Base-by-base conservation (phyloP, 169 alveolate species). In the Babesia sp. region DNA sequence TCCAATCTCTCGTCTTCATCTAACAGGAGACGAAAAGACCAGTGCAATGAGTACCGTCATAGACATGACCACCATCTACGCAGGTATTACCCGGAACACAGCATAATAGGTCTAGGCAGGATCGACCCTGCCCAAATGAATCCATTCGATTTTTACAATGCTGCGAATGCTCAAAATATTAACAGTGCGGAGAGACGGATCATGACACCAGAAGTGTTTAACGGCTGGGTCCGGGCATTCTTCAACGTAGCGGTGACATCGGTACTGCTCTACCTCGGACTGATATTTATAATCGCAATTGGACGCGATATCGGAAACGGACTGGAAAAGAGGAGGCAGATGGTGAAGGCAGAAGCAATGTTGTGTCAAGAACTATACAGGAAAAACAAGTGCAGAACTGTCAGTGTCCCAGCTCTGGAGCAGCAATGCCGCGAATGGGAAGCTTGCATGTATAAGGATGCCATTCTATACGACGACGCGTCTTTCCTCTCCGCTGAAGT, bases 361-460 rank as follows among this genome's bases (percentile, higher is more conserved):
- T 3, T 36, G 34, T 81, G 89, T 44, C 69, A 69, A 57, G 74
- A 72, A 39, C 64, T 44, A 37, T 81, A 72, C 36, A 81, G 36
- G 26, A 72, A 57, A 57, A 81, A 81, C 75, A 63, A 72, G 46
- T 81, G 89, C 48, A 59, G 79, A 22, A 73, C 74, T 33, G 44
- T 71, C 28, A 41, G 53, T 18, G 61, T 81, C 34, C 89, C 89
- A 28, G 84, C 84, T 0, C 18, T 81, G 84, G 85, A 60, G 26
- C 34, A 55, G 57, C 77, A 81, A 67, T 81, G 89, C 50, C 60
- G 67, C 22, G 77, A 81, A 37, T 81, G 89, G 89, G 89, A 81
- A 84, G 42, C 61, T 11, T 81, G 89, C 51, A 81, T 81, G 89
- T 66, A 79, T 39, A 71, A 71, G 81, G 84, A 72, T 50, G 74